Evolutionary conservation across 2,329 filamentous ascomycete species (phyloP), one percentile per base, ranked within the genome.

Genomic region (Annulohypoxylon truncatum): DNA sequence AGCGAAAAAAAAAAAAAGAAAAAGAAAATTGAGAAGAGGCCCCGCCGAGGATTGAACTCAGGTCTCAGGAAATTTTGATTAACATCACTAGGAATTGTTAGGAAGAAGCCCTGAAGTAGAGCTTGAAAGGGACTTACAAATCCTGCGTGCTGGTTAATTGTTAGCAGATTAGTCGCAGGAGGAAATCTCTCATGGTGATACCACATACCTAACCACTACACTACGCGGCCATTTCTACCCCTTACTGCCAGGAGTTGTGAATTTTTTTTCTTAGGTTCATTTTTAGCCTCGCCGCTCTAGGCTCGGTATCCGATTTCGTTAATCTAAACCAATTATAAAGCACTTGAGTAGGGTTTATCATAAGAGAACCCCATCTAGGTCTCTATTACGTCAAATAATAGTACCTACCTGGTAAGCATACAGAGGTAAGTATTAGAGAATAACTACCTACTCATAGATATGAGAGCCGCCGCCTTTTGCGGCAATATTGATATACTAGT

Each of bases 41-140:
- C 47, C 56, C 47, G 56, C 56, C 56, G 47, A 60, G 56, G 56
- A 60, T 59, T 59, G 56, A 60, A 60, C 56, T 60, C 56, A 60
- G 47, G 56, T 60, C 56, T 60, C 56, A 60, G 56, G 56, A 60
- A 60, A 46, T 12, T 13, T 60, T 35, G 26, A 52, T 51, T 5
- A 12, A 44, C 8, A 52, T 60, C 56, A 60, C 48, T 46, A 51
- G 22, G 20, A 29, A 42, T 33, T 18, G 56, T 59, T 52, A 52
- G 48, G 20, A 7, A 12, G 3, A 2, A 26, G 10, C 10, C 31
- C 10, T n/a, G 4, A 26, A 15, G 15, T n/a, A 12, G 20, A n/a
- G 13, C 18, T 53, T 33, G 22, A 53, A 38, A 24, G 33, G 26
- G 22, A 38, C 50, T 53, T 26, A 53, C 31, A 53, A 53, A 53